Percentiles rank a stretch among this genome's conserved stretches.
Conservation (phyloP, 345 rosid genomes). For the Erucastrum elatum region DNA sequence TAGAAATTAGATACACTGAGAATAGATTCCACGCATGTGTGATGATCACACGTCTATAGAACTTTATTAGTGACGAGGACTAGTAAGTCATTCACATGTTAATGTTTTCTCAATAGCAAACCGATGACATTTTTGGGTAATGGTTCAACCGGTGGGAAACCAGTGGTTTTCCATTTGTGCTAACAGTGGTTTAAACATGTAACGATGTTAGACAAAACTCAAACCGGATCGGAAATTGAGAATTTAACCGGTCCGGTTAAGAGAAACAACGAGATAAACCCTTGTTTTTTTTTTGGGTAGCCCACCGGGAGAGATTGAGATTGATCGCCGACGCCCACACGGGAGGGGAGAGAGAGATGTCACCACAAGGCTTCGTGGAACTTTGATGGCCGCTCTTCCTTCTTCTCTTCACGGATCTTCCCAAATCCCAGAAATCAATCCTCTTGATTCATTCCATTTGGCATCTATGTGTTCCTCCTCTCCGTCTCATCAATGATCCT, state of each 20-base stretch:
- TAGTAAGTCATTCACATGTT: conserved; percentile 5
- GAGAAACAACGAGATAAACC: conserved; percentile 30
- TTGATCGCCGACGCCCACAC: conserved; percentile 38
- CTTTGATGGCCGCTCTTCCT: conserved; percentile 45
- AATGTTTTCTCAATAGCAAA: not conserved
- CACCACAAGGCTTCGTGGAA: conserved; percentile 37
- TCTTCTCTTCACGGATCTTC: not conserved
- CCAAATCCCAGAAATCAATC: too few species aligned
- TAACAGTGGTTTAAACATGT: not conserved
- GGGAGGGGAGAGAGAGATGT: conserved; percentile 18
- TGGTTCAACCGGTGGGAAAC: not conserved
- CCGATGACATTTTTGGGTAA: not conserved
- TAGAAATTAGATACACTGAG: conserved; percentile 7
- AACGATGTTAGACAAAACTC: not conserved
- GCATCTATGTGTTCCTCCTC: conserved; percentile 40
- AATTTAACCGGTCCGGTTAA: conserved; percentile 18
- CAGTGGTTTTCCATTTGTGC: not conserved
- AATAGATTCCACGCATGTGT: conserved; percentile 12
- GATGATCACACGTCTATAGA: not conserved
- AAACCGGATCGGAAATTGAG: not conserved
- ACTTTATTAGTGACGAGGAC: not conserved
- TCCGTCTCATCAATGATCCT: conserved; percentile 63
- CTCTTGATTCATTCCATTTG: conserved; percentile 19
- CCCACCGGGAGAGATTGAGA: conserved; percentile 34
- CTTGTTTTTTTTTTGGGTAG: conserved; percentile 16